Evolutionary conservation across 768 basidiomycete genomes (phyloP), one percentile per base, ranked within the genome.

Genomic region (Polyporus arcularius): DNA sequence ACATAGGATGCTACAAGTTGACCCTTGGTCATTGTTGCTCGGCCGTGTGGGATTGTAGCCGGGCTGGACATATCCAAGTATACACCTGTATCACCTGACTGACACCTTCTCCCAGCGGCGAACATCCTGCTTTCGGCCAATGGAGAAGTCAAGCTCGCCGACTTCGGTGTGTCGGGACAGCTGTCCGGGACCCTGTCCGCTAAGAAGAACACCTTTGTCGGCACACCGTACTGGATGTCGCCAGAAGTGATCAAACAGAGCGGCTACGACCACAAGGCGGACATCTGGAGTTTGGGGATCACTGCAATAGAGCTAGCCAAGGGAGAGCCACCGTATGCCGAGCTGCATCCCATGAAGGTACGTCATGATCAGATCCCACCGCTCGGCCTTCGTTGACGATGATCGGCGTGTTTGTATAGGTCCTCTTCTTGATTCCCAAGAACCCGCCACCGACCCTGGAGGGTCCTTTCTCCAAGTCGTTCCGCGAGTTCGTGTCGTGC

Each of bases 221-320:
- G 94, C 31, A 96, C 96, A 16, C 96, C 96, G 3, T 99, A 98
- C 72, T 99, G 97, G 97, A 99, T 99, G 97, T 94, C 94, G 7
- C 97, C 97, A 6, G 97, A 99, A 72, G 96, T 98, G 26, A 99
- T 99, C 79, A 98, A 98, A 73, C 97, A 99, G 76, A 96, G 94
- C 58, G 97, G 97, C 4, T 99, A 99, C 75, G 97, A 98, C 69
- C 91, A 96, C 73, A 98, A 98, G 72, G 97, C 97, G 15, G 97
- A 99, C 74, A 98, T 99, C 51, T 99, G 97, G 97, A 94, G 91
- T 74, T 77, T 99, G 63, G 97, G 96, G 14, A 96, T 96, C 67
- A 99, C 97, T 7, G 92, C 94, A 32, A 98, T 98, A 66, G 97
- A 99, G 73, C 80, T 99, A 67, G 97, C 97, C 1, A 96, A 90